Conservation (phyloP, 192 early-diverging fungal species). For the Glomus cerebriforme region DNA sequence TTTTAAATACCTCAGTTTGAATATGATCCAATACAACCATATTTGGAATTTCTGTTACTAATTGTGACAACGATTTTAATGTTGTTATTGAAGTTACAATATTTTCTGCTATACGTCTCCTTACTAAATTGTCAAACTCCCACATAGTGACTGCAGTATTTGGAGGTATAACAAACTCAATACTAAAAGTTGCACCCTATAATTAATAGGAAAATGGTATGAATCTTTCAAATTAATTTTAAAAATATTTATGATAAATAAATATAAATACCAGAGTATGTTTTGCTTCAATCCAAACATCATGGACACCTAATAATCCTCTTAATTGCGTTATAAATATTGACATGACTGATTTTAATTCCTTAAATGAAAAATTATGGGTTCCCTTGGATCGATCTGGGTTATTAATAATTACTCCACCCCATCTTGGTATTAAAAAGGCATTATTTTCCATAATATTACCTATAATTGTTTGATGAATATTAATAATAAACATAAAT, state of each 20-base stretch:
- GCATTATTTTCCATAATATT: conserved; percentile 65
- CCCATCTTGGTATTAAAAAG: conserved; percentile 94
- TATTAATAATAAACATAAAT: not conserved
- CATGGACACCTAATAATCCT: conserved; percentile 77
- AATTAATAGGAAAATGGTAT: not conserved
- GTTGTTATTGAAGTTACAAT: conserved; percentile 73
- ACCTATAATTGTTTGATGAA: conserved; percentile 32
- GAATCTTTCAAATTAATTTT: not conserved
- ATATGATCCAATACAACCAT: conserved; percentile 95
- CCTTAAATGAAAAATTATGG: conserved; percentile 41
- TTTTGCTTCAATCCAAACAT: conserved; percentile 34
- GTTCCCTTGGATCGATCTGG: conserved; percentile 39
- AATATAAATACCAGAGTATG: not conserved
- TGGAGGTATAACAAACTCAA: conserved; percentile 47
- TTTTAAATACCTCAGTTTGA: conserved; percentile 62
- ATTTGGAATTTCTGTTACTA: conserved; percentile 79
- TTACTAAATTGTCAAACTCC: conserved; percentile 79
- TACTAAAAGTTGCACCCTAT: conserved; percentile 28
- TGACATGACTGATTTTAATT: conserved; percentile 76
- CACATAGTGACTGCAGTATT: conserved; percentile 73
- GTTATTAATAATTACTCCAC: conserved; percentile 82
- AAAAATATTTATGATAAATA: not conserved
- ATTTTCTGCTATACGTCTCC: conserved; percentile 72
- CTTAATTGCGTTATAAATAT: conserved; percentile 83
- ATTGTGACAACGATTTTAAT: conserved; percentile 74